phyloP scores from a whole-genome alignment of 352 stramenopile species.

The Phytophthora niederhauseri region DNA sequence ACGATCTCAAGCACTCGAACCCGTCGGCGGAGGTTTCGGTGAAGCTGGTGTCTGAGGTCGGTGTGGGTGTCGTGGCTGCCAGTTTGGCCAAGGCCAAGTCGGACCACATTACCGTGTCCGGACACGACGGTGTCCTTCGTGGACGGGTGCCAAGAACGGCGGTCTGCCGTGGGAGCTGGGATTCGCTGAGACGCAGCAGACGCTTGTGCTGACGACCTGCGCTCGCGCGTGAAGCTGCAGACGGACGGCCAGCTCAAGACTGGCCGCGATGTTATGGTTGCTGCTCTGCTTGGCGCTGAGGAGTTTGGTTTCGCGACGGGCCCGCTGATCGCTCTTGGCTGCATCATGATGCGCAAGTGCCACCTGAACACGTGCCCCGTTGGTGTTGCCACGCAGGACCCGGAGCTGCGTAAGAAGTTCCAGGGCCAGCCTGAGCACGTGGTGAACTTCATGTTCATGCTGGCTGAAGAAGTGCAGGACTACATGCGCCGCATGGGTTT shows the following conservation, averaged over 20 bases:
- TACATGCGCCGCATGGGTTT: conserved; percentile 89
- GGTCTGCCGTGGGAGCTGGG: conserved; percentile 96
- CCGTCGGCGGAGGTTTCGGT: conserved; percentile 93
- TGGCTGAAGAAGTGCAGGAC: conserved; percentile 94
- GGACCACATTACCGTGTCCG: conserved; percentile 96
- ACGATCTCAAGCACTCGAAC: conserved; percentile 98
- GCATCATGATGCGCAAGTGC: conserved; percentile 98
- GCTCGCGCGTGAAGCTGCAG: conserved; percentile 93
- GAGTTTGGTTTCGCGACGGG: conserved; percentile 97
- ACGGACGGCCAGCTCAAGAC: conserved; percentile 97
- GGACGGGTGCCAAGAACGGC: conserved; percentile 95
- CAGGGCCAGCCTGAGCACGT: conserved; percentile 96
- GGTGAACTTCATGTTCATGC: conserved; percentile 97
- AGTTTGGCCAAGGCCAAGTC: conserved; percentile 91
- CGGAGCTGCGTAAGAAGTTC: conserved; percentile 97
- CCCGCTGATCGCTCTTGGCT: conserved; percentile 95
- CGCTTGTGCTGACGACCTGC: conserved; percentile 95
- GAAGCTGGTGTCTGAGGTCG: conserved; percentile 97
- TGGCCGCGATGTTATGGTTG: conserved; percentile 94
- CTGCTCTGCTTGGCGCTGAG: conserved; percentile 95
- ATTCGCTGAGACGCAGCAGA: conserved; percentile 97
- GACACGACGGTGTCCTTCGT: conserved; percentile 95
- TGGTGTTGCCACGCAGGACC: conserved; percentile 97
- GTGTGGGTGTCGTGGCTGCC: conserved; percentile 95
- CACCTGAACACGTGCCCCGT: conserved; percentile 98